phyloP scores from a whole-genome alignment of 768 basidiomycete species.

The Tubosaeta sp. region DNA sequence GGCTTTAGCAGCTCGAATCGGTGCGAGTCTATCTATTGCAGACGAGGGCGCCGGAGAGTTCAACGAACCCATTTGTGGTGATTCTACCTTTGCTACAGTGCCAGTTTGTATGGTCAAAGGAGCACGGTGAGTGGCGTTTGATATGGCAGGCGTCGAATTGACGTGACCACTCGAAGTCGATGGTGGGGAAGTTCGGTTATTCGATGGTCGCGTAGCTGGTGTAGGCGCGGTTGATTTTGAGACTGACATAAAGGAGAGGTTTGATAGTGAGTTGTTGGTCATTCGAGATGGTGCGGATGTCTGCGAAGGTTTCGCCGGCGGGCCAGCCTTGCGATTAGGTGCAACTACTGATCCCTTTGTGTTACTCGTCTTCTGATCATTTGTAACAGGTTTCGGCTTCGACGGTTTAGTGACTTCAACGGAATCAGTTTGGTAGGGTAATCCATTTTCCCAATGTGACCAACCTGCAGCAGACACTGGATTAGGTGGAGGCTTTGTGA shows the following conservation, averaged over 20 bases:
- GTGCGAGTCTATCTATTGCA: conserved; percentile 26
- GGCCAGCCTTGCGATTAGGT: neutral
- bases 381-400: conserved; percentile 4
- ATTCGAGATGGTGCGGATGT: conserved; percentile 7
- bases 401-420: conserved; percentile 12
- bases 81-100: conserved; percentile 14
- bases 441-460: neutral
- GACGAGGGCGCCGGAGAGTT: conserved; percentile 6
- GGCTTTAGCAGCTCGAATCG: conserved; percentile 32
- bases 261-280: conserved; percentile 22
- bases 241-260: neutral
- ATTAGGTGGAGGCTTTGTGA: conserved; percentile 1
- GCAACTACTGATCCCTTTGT: conserved; percentile 2
- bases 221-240: neutral
- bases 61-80: conserved; percentile 9
- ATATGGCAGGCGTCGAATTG: neutral
- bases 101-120: conserved; percentile 12
- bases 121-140: neutral
- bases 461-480: conserved; percentile 9
- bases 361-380: conserved; percentile 2
- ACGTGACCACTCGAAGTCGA: neutral
- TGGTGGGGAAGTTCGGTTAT: neutral
- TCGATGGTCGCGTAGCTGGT: neutral
- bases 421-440: neutral
- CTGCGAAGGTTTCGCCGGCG: neutral